Evolutionary conservation across 805 yeast species (phyloP).

Genomic region (Metschnikowia peoriensis): DNA sequence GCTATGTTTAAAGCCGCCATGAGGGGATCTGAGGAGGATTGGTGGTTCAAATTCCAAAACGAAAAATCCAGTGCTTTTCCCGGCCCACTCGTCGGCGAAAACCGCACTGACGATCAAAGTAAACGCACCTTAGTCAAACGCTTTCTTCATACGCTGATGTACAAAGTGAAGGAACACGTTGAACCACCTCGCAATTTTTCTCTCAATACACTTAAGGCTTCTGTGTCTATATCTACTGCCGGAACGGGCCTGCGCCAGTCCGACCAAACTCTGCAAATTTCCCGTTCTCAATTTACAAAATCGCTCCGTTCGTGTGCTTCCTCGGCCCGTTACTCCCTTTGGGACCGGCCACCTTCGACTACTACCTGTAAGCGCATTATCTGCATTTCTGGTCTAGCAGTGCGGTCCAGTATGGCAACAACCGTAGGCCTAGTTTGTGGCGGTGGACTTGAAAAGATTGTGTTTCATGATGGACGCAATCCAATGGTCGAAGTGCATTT

Average conservation of each 20-base stretch:
- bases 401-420: conserved; percentile 45
- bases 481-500: conserved; percentile 48
- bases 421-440: conserved; percentile 59
- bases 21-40: conserved; percentile 10
- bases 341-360: conserved; percentile 2
- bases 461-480: conserved; percentile 20
- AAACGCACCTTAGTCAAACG: conserved; percentile 14
- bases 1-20: conserved; percentile 16
- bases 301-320: conserved; percentile 7
- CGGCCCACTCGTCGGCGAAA: neutral
- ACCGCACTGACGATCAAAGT: conserved; percentile 5
- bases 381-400: conserved; percentile 39
- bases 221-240: neutral
- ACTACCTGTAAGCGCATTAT: conserved; percentile 22
- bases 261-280: conserved; percentile 2
- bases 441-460: conserved; percentile 63
- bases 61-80: conserved; percentile 1
- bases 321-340: conserved; percentile 5
- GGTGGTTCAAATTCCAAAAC: conserved; percentile 12
- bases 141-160: conserved; percentile 14
- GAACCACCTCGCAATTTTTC: conserved; percentile 6
- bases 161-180: conserved; percentile 11
- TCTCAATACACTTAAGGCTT: neutral
- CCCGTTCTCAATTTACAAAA: conserved; percentile 6
- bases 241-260: neutral